Evolutionary conservation across 2,329 filamentous ascomycete genomes (phyloP), one percentile per base, ranked within the genome.

Genomic region (Fusarium sp.): DNA sequence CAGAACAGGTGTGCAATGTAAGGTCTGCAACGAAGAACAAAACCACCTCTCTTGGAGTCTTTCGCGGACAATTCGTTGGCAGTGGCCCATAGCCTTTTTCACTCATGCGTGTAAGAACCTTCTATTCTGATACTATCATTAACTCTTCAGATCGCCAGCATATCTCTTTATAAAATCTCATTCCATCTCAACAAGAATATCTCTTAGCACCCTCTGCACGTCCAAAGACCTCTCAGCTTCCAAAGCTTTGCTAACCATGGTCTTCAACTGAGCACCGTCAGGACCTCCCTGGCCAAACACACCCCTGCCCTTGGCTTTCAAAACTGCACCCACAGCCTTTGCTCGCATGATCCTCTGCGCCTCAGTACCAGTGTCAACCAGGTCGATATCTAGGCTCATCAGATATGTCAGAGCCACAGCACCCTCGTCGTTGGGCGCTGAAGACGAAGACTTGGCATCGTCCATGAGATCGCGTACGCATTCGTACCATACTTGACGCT

Each of bases 401-500:
- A 87, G 78, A 74, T 85, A 86, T 13, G 74, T 74, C 17, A 79
- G 56, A 1, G 76, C 65, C 2, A 75, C 50, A 5, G 58, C 62
- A 3, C 57, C 64, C 3, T 72, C 68, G 3, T 73, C 68, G 4
- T 72, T 73, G 0, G 59, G 64, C 0, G 70, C 44, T 2, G 63
- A 32, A 25, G 67, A 56, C 1, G 68, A 71, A 2, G 75, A 70
- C 13, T 71, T 63, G 0, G 82, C 81, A 3, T 82, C 79, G 5
- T 79, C 75, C 74, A 88, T 78, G 15, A 88, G 57, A 14, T 86
- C 84, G 15, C 70, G 69, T 0, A 83, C 82, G 35, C 81, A 81
- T 25, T 79, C 79, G 70, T 87, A 88, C 83, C 86, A 88, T 3
- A 82, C 78, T 39, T 83, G 81, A 19, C 83, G 79, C 44, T 84